phyloP scores from a whole-genome alignment of 306 rosid genomes.

The Abrus pulchellus region DNA sequence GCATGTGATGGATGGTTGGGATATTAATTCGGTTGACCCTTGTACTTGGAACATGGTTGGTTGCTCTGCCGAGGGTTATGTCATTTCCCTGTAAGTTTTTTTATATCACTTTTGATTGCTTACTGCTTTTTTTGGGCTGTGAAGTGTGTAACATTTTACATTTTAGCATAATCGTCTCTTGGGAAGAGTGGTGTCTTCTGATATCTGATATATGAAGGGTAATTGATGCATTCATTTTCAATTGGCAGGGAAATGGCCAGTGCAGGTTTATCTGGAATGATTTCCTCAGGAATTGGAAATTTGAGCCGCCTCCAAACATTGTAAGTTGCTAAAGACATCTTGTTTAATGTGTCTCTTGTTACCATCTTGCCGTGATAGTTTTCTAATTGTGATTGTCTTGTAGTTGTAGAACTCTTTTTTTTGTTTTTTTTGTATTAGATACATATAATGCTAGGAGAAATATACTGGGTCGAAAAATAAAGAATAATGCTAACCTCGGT shows the following conservation, averaged over 20 bases:
- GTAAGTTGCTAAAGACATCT: slow-evolving; percentile 57
- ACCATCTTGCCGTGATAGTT: too few relatives aligned
- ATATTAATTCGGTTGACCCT: slow-evolving; percentile 95
- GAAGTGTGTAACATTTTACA: neutral
- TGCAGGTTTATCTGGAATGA: slow-evolving; percentile 75
- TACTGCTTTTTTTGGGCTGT: slow-evolving; percentile 1
- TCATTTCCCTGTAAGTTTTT: slow-evolving; percentile 78
- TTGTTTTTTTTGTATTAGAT: too few relatives aligned
- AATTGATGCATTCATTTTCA: slow-evolving; percentile 20
- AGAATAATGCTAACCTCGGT: too few relatives aligned
- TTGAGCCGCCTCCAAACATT: slow-evolving; percentile 80
- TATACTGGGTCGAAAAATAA: too few relatives aligned
- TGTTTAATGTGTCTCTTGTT: neutral
- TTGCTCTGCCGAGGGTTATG: slow-evolving; percentile 85
- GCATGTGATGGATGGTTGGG: slow-evolving; percentile 84
- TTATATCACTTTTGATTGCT: neutral
- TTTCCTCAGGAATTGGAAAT: slow-evolving; percentile 85
- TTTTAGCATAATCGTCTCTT: slow-evolving; percentile 1
- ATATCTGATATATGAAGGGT: slow-evolving; percentile 17
- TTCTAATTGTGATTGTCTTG: neutral
- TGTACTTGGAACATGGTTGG: slow-evolving; percentile 95
- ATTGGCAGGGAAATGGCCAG: slow-evolving; percentile 85
- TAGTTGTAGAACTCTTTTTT: neutral
- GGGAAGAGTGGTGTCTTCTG: neutral
- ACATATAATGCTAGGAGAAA: too few relatives aligned